Evolutionary conservation across 2,329 filamentous ascomycete species (phyloP).

Genomic region (Claviceps citrina): DNA sequence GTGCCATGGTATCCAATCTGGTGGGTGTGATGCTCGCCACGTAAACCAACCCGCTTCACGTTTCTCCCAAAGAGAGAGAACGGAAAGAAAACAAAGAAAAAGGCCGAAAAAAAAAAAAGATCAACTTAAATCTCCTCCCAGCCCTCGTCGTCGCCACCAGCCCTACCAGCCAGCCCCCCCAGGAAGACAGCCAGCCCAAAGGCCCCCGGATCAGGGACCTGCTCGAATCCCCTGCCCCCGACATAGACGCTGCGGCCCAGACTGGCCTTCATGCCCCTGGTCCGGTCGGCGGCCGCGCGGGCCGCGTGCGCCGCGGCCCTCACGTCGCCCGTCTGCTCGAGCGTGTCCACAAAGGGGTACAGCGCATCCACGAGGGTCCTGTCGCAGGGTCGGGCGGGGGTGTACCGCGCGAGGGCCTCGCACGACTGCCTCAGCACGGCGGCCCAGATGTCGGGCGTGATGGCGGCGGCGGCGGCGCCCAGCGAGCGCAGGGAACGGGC

Average conservation of each 20-base stretch:
- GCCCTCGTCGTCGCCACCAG: too few species aligned
- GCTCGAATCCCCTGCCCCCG: slow-evolving; percentile 28
- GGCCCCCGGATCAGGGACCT: slow-evolving; percentile 50
- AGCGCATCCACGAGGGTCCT: slow-evolving; percentile 82
- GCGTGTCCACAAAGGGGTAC: slow-evolving; percentile 65
- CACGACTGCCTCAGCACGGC: slow-evolving; percentile 57
- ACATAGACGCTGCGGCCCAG: slow-evolving; percentile 44
- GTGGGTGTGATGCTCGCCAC: too few species aligned
- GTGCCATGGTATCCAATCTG: too few species aligned
- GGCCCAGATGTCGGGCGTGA: slow-evolving; percentile 33
- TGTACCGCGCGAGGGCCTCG: slow-evolving; percentile 63
- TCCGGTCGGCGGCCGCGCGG: slow-evolving; percentile 60
- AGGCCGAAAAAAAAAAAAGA: too few species aligned
- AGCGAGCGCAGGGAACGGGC: slow-evolving; percentile 42
- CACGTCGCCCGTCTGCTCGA: slow-evolving; percentile 50
- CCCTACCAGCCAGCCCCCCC: slow-evolving; percentile 54
- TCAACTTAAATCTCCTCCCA: too few species aligned
- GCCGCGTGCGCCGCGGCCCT: slow-evolving; percentile 62
- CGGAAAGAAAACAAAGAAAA: too few species aligned
- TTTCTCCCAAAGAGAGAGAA: too few species aligned
- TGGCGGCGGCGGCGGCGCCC: slow-evolving; percentile 16
- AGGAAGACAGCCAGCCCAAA: slow-evolving; percentile 67
- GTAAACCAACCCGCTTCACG: too few species aligned
- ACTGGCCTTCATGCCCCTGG: slow-evolving; percentile 83
- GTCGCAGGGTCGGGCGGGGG: slow-evolving; percentile 77